Evolutionary conservation across 192 early-diverging fungal genomes (phyloP).

Genomic region (Chytriomyces sp.): DNA sequence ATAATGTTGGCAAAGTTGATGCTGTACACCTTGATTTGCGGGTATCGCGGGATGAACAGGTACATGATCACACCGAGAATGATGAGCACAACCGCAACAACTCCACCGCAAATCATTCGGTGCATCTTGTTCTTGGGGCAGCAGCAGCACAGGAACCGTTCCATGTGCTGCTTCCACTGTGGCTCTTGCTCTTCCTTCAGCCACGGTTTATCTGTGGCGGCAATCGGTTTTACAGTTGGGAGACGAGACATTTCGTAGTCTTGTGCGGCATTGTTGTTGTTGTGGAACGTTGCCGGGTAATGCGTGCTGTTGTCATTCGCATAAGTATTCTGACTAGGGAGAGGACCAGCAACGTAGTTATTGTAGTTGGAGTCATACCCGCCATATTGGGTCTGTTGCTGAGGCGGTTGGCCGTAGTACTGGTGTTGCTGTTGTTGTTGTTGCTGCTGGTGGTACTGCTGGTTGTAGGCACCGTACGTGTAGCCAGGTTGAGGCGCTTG

Average conservation of each 20-base stretch:
- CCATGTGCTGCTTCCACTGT: background rate
- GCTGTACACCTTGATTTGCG: slow-evolving; percentile 28
- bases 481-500: too few relatives aligned
- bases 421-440: background rate
- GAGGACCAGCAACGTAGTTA: background rate
- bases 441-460: background rate
- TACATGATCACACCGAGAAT: background rate
- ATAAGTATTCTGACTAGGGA: background rate
- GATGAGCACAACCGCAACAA: slow-evolving; percentile 20
- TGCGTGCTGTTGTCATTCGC: background rate
- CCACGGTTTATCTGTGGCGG: background rate
- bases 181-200: too few relatives aligned
- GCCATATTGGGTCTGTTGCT: background rate
- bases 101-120: slow-evolving; percentile 8
- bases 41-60: slow-evolving; percentile 24
- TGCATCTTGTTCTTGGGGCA: slow-evolving; percentile 19
- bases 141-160: slow-evolving; percentile 10
- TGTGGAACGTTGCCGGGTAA: background rate
- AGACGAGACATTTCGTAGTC: background rate
- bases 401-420: background rate
- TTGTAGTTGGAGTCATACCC: background rate
- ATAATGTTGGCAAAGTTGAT: slow-evolving; percentile 18
- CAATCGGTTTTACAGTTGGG: background rate
- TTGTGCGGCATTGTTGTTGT: background rate
- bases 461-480: background rate